phyloP scores from a whole-genome alignment of 345 rosid species.

The Eucalyptus marginata region DNA sequence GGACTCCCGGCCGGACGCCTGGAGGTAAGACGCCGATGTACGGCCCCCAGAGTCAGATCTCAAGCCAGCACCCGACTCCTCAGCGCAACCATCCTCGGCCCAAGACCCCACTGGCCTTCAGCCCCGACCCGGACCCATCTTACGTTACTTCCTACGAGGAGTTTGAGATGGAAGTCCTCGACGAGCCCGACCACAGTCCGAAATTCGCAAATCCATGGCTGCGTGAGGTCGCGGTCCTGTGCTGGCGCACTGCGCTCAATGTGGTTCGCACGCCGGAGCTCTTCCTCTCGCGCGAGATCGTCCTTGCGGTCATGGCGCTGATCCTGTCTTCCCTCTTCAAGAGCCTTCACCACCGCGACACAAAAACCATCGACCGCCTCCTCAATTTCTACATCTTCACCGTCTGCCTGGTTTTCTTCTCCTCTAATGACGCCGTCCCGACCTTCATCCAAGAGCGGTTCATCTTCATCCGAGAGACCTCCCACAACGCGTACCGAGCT shows the following conservation, averaged over 20 bases:
- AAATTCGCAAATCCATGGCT: slow-evolving; percentile 61
- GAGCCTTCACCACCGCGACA: slow-evolving; percentile 2
- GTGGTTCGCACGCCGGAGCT: slow-evolving; percentile 55
- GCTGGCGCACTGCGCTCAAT: slow-evolving; percentile 35
- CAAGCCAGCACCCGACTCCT: slow-evolving; percentile 15
- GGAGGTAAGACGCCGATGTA: slow-evolving; percentile 15
- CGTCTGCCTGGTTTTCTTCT: slow-evolving; percentile 50
- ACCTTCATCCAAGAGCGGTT: slow-evolving; percentile 61
- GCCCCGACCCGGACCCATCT: slow-evolving; percentile 6
- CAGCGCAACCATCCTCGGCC: slow-evolving; percentile 4
- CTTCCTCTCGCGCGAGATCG: slow-evolving; percentile 44
- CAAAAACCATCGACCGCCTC: slow-evolving; percentile 27
- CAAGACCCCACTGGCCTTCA: slow-evolving; percentile 12
- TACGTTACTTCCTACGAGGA: slow-evolving; percentile 19
- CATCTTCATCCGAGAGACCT: slow-evolving; percentile 59
- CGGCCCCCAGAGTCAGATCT: slow-evolving; percentile 4
- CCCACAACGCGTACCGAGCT: slow-evolving; percentile 60
- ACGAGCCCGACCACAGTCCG: slow-evolving; percentile 28
- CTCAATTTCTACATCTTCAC: slow-evolving; percentile 61
- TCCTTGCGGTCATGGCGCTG: slow-evolving; percentile 48
- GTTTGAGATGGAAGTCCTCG: slow-evolving; percentile 18
- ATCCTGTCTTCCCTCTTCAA: slow-evolving; percentile 48
- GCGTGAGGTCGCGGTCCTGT: slow-evolving; percentile 42
- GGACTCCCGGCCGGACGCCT: slow-evolving; percentile 35
- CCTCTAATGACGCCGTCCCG: slow-evolving; percentile 65